Evolutionary conservation across 1,284 basidiomycete genomes (phyloP), one percentile per base, ranked within the genome.

Genomic region (Ceratobasidium sp.): DNA sequence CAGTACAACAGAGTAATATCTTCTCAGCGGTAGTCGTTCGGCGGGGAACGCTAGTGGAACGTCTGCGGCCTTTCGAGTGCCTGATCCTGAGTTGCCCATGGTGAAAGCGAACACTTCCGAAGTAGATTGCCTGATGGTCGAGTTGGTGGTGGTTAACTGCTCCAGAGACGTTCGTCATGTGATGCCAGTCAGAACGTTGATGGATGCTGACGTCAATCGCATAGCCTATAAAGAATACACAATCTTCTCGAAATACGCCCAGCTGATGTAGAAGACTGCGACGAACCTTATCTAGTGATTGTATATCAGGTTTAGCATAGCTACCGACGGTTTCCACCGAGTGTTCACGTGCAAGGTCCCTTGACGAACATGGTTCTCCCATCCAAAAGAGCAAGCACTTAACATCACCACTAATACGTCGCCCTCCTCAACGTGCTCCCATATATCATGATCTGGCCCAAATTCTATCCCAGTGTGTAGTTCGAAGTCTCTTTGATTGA

Each of bases 1-100:
- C 57, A 68, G 13, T 5, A 56, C 61, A 33, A 54, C 76, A 15
- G 74, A 64, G 23, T 59, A 76, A n/a, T 65, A 66, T 38, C 17
- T 23, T 57, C n/a, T 73, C 3, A 79, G 33, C 38, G 59, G 59
- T 40, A 38, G 15, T 42, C n/a, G 59, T 23, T 40, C 38, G 13
- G 40, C 2, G 17, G 59, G 4, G 3, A 62, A 54, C 12, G 2
- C 46, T 17, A 48, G 46, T 48, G 17, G 46, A 17, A 17, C 17
- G 46, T 48, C 46, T 48, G 46, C 17, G 46, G 46, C 10, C 10
- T 48, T 10, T 17, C 46, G 46, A 12, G 12, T 48, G 3, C 17
- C 17, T 17, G 46, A 48, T 10, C 46, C 17, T 48, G 46, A 48
- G 46, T 48, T 48, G 46, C 46, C 46, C 46, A 48, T 48, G 46